A percentile compares a stretch with the other conserved stretches of the same genome.
Conservation (phyloP, 768 basidiomycete species). For the Scleroderma bovista region DNA sequence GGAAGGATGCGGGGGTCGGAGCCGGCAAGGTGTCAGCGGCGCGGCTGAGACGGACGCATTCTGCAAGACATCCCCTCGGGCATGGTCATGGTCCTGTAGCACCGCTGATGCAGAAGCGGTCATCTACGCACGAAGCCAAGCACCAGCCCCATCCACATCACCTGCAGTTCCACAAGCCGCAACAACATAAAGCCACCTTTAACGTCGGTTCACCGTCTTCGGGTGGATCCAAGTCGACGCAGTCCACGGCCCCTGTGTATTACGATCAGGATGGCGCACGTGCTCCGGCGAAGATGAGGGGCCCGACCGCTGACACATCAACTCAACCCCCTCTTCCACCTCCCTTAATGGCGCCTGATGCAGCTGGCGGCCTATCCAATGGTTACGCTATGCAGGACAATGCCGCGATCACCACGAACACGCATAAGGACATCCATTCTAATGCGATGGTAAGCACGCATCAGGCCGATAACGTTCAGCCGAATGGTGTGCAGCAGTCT, state of each 20-base stretch:
- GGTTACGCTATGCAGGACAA: background rate
- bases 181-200: conserved; percentile 36
- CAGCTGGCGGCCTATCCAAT: background rate
- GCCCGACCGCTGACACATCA: background rate
- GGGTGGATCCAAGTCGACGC: conserved; percentile 34
- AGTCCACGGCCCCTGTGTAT: conserved; percentile 11
- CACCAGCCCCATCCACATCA: conserved; percentile 9
- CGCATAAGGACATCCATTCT: conserved; percentile 2
- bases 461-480: conserved; percentile 5
- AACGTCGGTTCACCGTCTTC: conserved; percentile 60
- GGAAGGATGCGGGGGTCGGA: conserved; percentile 28
- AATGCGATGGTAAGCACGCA: conserved; percentile 10
- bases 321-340: background rate
- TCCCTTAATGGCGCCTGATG: no score
- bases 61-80: conserved; percentile 16
- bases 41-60: conserved; percentile 20
- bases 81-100: conserved; percentile 6
- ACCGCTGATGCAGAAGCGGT: conserved; percentile 24
- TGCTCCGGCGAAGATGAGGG: background rate
- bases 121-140: conserved; percentile 11
- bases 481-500: conserved; percentile 16
- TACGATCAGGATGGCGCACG: conserved; percentile 4
- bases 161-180: no score
- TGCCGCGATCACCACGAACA: background rate
- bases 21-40: conserved; percentile 17